Base-by-base conservation (phyloP, 2,329 filamentous ascomycete genomes). In the Arthroderma sp. region DNA sequence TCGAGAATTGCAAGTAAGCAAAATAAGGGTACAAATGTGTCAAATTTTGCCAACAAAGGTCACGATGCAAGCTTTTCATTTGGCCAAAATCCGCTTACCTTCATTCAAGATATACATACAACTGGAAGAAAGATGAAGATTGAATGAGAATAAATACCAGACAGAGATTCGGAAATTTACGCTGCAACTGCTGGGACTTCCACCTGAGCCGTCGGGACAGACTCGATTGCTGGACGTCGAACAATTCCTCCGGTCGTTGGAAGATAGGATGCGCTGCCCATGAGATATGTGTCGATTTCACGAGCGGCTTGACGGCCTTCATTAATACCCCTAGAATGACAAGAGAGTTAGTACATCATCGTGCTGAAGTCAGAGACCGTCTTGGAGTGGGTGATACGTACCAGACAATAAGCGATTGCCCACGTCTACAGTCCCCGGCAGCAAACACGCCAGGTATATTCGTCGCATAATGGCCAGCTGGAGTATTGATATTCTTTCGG, bases 361-460 rank as follows among this genome's bases (percentile, higher is more conserved):
- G 21, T 28, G 4, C 17, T 25, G n/a, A 39, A 5, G 23, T 31
- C n/a, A 38, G 4, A 33, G 15, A n/a, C 2, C 9, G 43, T 44
- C 21, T 25, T 28, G 41, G 23, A 47, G 9, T 2, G 13, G 21
- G 28, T n/a, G 39, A 25, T 38, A 79, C 83, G 80, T 80, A 87
- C 89, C 91, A 97, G 63, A 97, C 91, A 73, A 97, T 96, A 59
- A 97, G 79, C 57, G 89, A 95, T 76, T 97, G 91, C 58, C 91
- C 91, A 68, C 91, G 86, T 61, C 91, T 87, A 74, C 91, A 96
- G 74, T 97, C 91, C 74, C 91, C 91, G 61, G 91, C 91, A 60
- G 91, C 90, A 71, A 95, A 96, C 55, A 96, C 84, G 62, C 91
- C 91, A 15, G 87, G 80, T 23, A 95, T 72, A 70, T 91, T 96